These are phyloP conservation scores for Ganoderma meredithae DNA, from an alignment of 1,284 basidiomycete species.

Conservation along the genomic window DNA sequence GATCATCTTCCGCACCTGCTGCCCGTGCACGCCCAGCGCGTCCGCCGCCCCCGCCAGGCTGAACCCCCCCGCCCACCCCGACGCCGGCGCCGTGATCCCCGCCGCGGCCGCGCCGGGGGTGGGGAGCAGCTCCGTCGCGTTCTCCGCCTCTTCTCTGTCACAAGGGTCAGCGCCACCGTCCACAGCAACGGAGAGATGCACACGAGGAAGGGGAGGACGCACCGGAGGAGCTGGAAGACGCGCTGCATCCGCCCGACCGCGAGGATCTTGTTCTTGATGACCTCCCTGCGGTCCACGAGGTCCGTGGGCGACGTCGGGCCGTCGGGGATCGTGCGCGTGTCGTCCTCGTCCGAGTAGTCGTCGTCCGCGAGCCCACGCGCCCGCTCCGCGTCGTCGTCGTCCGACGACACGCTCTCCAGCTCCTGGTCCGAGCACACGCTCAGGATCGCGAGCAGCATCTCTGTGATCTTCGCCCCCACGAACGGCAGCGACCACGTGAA, in stretches of 20 bases:
- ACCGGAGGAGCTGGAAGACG: constrained; percentile 90
- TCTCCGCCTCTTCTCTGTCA: constrained; percentile 92
- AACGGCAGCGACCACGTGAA: constrained; percentile 99
- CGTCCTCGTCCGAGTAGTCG: constrained; percentile 41
- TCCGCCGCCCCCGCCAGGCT: constrained; percentile 56
- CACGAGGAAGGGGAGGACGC: constrained; percentile 35
- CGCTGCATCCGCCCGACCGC: constrained; percentile 94
- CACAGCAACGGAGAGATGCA: too few species aligned
- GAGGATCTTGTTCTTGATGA: constrained; percentile 96
- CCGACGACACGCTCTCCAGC: constrained; percentile 65
- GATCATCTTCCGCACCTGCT: constrained; percentile 82
- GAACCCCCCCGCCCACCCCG: constrained; percentile 49
- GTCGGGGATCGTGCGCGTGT: constrained; percentile 45
- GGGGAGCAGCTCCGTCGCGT: constrained; percentile 81
- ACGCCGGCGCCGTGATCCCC: constrained; percentile 53
- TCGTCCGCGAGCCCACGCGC: constrained; percentile 29
- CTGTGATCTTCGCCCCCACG: constrained; percentile 96
- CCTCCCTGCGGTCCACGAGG: constrained; percentile 61
- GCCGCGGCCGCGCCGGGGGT: constrained; percentile 38
- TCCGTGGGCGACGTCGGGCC: constrained; percentile 45
- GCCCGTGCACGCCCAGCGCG: constrained; percentile 62
- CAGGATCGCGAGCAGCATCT: constrained; percentile 96
- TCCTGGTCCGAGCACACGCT: constrained; percentile 96
- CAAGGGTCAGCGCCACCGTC: constrained; percentile 2
- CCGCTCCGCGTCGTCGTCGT: constrained; percentile 47